These are phyloP conservation scores for Cenchrus fungigraminus DNA, from an alignment of 176 grass and related monocot species.

Conservation along the genomic window DNA sequence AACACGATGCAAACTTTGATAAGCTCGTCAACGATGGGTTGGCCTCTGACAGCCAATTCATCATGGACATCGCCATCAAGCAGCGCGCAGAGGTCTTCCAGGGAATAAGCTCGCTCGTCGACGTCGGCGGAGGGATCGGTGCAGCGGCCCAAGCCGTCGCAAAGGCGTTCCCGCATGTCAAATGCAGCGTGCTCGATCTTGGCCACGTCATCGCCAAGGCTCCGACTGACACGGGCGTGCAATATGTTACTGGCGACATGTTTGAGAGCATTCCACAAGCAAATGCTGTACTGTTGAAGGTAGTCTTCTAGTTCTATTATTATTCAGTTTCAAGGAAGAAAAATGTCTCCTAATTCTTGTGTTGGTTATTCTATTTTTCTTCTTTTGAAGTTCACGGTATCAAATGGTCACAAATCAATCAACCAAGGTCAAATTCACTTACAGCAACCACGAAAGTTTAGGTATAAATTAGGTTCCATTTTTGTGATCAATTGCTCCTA, in stretches of 20 bases:
- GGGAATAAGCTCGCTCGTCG: neutral
- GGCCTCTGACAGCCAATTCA: neutral
- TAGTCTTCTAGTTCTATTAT: neutral
- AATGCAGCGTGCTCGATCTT: slow-evolving; percentile 9
- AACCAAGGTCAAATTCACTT: too few relatives aligned
- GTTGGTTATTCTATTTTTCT: neutral
- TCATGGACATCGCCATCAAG: neutral
- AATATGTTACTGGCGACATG: neutral
- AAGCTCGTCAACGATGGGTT: neutral
- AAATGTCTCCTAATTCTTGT: neutral
- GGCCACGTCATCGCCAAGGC: neutral
- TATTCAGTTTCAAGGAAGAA: neutral
- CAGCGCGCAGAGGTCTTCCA: neutral
- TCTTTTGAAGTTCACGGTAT: too few relatives aligned
- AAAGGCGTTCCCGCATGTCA: neutral
- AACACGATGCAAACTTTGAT: neutral
- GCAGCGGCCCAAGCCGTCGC: neutral
- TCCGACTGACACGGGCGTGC: neutral
- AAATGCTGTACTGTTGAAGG: slow-evolving; percentile 2
- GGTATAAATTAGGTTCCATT: too few relatives aligned
- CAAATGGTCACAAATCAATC: too few relatives aligned
- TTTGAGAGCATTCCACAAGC: neutral
- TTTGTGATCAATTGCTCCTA: too few relatives aligned
- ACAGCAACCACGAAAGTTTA: too few relatives aligned
- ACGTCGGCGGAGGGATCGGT: neutral